Evolutionary conservation across 345 rosid species (phyloP).

Genomic region (Linum usitatissimum): DNA sequence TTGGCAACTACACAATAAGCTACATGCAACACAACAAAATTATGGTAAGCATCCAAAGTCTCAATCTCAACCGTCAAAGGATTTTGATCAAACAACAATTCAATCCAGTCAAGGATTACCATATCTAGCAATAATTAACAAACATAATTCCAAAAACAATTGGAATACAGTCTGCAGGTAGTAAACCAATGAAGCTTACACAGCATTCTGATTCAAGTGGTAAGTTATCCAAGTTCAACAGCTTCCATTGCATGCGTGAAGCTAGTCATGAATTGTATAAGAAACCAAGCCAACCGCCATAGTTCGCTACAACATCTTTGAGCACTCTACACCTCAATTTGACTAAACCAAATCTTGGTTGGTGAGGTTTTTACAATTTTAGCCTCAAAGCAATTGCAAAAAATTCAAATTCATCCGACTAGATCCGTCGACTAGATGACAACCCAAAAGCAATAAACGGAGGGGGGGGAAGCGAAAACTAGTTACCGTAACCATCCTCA

Average conservation of each 20-base stretch:
- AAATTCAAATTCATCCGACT: not conserved
- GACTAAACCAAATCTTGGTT: not conserved
- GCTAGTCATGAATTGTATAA: not conserved
- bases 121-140: too few relatives aligned
- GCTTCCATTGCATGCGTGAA: not conserved
- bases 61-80: too few relatives aligned
- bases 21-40: conserved; percentile 20
- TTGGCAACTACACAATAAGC: conserved; percentile 97
- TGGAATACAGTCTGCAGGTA: too few relatives aligned
- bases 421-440: not conserved
- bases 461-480: not conserved
- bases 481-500: conserved; percentile 76
- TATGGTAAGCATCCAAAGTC: not conserved
- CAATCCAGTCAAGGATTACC: too few relatives aligned
- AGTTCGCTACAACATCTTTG: too few relatives aligned
- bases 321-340: too few relatives aligned
- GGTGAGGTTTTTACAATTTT: not conserved
- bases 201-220: too few relatives aligned
- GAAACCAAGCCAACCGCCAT: too few relatives aligned
- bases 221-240: not conserved
- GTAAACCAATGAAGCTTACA: too few relatives aligned
- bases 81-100: too few relatives aligned
- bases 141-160: too few relatives aligned
- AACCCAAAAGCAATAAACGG: not conserved
- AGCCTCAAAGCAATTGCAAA: not conserved